These are phyloP conservation scores for Tricholoma sp. DNA, from an alignment of 768 basidiomycete genomes.

Conservation along the genomic window DNA sequence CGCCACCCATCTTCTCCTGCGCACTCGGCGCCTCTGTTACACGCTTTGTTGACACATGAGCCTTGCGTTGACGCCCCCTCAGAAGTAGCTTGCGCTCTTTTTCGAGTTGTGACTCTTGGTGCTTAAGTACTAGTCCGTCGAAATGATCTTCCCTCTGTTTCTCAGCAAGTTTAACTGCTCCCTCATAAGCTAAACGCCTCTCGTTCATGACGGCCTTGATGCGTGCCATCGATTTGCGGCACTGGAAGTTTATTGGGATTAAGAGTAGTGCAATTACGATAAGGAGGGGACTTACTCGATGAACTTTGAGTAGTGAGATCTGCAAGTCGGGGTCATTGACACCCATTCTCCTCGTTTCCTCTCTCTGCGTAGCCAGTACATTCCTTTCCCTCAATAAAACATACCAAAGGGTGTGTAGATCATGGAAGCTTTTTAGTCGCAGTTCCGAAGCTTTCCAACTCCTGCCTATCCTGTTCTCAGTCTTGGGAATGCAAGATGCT, in stretches of 20 bases:
- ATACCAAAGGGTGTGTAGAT: conserved; percentile 95
- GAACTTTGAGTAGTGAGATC: too few relatives aligned
- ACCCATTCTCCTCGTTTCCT: conserved; percentile 67
- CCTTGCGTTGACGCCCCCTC: conserved; percentile 10
- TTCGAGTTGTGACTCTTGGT: conserved; percentile 18
- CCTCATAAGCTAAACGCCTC: conserved; percentile 78
- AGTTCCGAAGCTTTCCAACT: conserved; percentile 86
- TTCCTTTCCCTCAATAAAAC: conserved; percentile 85
- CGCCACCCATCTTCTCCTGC: neutral
- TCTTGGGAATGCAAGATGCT: neutral
- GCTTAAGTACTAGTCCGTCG: conserved; percentile 22
- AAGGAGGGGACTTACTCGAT: conserved; percentile 33
- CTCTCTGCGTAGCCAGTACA: conserved; percentile 80
- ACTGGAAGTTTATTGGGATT: conserved; percentile 36
- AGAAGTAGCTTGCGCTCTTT: conserved; percentile 15
- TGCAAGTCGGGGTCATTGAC: conserved; percentile 24
- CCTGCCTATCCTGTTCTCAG: conserved; percentile 52
- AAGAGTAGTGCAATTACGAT: neutral
- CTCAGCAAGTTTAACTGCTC: conserved; percentile 47
- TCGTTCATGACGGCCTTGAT: conserved; percentile 93
- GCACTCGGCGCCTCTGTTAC: conserved; percentile 8
- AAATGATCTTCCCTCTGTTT: conserved; percentile 25
- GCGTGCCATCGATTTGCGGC: conserved; percentile 93
- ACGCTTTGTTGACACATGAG: conserved; percentile 8
- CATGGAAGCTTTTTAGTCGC: conserved; percentile 85